Percentiles rank a stretch among this genome's conserved stretches.
phyloP scores from a whole-genome alignment of 2,329 filamentous ascomycete genomes.

The Aureobasidium vineae region DNA sequence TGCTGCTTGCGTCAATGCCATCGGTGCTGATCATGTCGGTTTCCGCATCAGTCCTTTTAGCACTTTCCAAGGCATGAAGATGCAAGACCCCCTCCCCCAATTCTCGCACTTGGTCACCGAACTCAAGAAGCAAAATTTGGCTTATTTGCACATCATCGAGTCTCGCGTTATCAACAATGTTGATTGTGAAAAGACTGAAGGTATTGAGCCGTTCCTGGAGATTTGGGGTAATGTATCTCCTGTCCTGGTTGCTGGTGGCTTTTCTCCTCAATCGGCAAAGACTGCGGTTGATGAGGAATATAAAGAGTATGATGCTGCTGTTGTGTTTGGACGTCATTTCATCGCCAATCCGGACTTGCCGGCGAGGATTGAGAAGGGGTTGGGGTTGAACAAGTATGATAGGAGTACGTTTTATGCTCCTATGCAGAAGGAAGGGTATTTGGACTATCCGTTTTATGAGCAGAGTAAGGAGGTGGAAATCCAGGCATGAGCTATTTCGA shows the following conservation, averaged over 20 bases:
- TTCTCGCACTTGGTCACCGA: slow-evolving; percentile 58
- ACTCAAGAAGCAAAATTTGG: slow-evolving; percentile 53
- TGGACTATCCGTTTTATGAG: slow-evolving; percentile 43
- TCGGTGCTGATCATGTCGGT: slow-evolving; percentile 54
- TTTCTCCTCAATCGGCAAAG: slow-evolving; percentile 41
- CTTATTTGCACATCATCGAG: slow-evolving; percentile 63
- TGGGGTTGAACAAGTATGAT: slow-evolving; percentile 47
- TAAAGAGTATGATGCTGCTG: slow-evolving; percentile 44
- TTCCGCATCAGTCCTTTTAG: slow-evolving; percentile 62
- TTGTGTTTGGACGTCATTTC: slow-evolving; percentile 53
- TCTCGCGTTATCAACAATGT: slow-evolving; percentile 50
- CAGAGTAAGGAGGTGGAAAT: background rate
- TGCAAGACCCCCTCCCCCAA: slow-evolving; percentile 61
- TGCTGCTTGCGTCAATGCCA: slow-evolving; percentile 49
- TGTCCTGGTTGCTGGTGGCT: slow-evolving; percentile 49
- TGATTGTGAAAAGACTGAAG: slow-evolving; percentile 43
- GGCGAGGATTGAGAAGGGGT: slow-evolving; percentile 45
- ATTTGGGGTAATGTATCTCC: slow-evolving; percentile 48
- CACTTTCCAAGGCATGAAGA: slow-evolving; percentile 61
- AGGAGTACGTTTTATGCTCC: slow-evolving; percentile 48
- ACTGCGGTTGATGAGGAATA: slow-evolving; percentile 43
- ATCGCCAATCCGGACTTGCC: slow-evolving; percentile 52
- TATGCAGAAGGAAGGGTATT: slow-evolving; percentile 43
- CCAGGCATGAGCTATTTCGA: background rate
- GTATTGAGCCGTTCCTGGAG: slow-evolving; percentile 49